These are phyloP conservation scores for Phialemonium atrogriseum DNA, from an alignment of 2,329 filamentous ascomycete species.

Conservation along the genomic window DNA sequence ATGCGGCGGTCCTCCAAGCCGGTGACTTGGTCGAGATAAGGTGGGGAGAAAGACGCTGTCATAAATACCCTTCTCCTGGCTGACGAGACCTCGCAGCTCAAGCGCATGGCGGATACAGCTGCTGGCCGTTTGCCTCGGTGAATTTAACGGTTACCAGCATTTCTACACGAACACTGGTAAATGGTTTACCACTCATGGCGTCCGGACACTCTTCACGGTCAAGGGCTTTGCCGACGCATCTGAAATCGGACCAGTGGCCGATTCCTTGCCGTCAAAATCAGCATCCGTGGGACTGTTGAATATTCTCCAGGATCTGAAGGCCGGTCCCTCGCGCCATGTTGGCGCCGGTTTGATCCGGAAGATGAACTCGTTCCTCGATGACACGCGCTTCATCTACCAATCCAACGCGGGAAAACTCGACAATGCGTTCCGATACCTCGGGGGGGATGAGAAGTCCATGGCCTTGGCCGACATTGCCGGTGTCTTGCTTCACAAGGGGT, in stretches of 20 bases:
- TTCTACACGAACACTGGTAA: constrained; percentile 46
- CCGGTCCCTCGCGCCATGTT: constrained; percentile 32
- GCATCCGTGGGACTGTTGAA: constrained; percentile 21
- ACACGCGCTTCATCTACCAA: constrained; percentile 37
- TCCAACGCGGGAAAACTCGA: constrained; percentile 39
- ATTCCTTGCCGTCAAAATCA: constrained; percentile 24
- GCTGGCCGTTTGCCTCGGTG: constrained; percentile 45
- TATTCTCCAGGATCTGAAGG: constrained; percentile 28
- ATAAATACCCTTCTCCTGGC: too few species aligned
- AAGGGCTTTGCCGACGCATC: constrained; percentile 32
- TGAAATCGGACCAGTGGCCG: constrained; percentile 33
- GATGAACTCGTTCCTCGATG: constrained; percentile 36
- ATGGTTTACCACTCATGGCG: constrained; percentile 34
- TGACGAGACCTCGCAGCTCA: constrained; percentile 8
- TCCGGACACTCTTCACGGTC: constrained; percentile 41
- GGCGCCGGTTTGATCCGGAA: constrained; percentile 35
- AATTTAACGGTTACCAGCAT: constrained; percentile 40
- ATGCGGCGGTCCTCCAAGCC: constrained; percentile 21
- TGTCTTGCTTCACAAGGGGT: constrained; percentile 18
- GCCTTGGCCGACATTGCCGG: constrained; percentile 43
- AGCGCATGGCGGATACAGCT: constrained; percentile 29
- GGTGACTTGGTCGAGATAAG: constrained; percentile 45
- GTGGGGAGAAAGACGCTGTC: constrained; percentile 22
- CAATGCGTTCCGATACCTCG: constrained; percentile 32
- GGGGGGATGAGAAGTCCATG: constrained; percentile 33